Percentiles rank a stretch among this genome's conserved stretches.
Conservation (phyloP, 345 rosid genomes). For the Punica granatum region DNA sequence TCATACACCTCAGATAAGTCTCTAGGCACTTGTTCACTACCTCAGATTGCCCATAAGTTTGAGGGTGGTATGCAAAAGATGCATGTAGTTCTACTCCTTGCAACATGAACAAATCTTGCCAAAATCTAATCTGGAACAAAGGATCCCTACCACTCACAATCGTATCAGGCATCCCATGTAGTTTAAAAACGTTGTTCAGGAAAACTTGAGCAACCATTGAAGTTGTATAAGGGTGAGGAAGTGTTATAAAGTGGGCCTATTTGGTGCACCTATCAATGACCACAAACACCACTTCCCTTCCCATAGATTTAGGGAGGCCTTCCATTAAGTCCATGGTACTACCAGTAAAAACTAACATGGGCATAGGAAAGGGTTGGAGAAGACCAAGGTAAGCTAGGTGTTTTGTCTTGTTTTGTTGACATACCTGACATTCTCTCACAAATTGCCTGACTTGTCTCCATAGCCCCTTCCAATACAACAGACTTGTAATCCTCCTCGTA, state of each 20-base stretch:
- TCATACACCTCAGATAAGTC: not conserved
- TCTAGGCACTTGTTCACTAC: not conserved
- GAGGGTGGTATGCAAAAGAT: slow-evolving; percentile 3
- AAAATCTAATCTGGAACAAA: not conserved
- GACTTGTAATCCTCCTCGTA: not conserved
- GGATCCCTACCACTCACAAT: not conserved
- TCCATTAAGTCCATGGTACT: slow-evolving; percentile 13
- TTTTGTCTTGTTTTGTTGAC: slow-evolving; percentile 7
- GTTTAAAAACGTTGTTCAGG: not conserved
- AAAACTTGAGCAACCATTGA: not conserved
- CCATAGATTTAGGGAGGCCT: slow-evolving; percentile 6
- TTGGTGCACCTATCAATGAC: slow-evolving; percentile 7
- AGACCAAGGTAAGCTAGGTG: not conserved
- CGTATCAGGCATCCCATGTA: slow-evolving; percentile 4
- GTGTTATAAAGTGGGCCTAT: not conserved
- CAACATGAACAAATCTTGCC: not conserved
- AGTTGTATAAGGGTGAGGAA: not conserved
- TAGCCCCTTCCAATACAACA: slow-evolving; percentile 5
- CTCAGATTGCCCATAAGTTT: slow-evolving; percentile 6
- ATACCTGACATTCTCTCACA: not conserved
- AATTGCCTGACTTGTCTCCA: not conserved
- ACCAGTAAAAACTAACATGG: not conserved
- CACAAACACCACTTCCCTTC: not conserved
- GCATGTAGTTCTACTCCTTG: not conserved
- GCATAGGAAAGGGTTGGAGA: not conserved